Base-by-base conservation (phyloP, 305 asterid genomes). In the Rubia occidens region DNA sequence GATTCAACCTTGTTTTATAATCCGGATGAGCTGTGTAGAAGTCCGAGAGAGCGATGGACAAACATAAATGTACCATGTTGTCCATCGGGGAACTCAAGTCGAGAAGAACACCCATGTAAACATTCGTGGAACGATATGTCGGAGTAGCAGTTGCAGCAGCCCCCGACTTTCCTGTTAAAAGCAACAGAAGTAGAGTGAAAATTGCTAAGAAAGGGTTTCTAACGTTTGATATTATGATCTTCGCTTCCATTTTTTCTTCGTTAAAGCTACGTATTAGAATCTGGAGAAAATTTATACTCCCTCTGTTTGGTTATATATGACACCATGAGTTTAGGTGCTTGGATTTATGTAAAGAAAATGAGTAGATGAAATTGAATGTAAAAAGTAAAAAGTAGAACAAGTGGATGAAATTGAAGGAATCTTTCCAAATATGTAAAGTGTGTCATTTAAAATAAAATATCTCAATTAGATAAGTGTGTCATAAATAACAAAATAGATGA, bases 41-140 rank as follows among this genome's bases (percentile, higher is more conserved):
- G 64, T 87, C 90, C 11, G 76, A 66, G 20, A 79, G 68, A 20
- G 88, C 88, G 76, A 79, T 82, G 29, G 78, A 68, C 77, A 87
- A 79, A 79, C 90, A 85, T 11, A 68, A 17, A 32, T 32, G 37
- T 32, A 3, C 37, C 37, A 32, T 32, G 37, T 32, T 32, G 37
- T 32, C 37, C 37, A 32, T 32, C 3, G 37, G 37, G 37, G 37
- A 32, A 32, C 37, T 32, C 37, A 32, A 32, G 37, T 32, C 37
- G 4, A 32, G 37, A 32, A 32, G 37, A 2, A 32, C 37, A 32
- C 37, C 37, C 4, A 32, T 32, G 37, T 32, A 2, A 5, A 79
- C 68, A 11, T 18, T 9, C 17, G 21, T 51, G 3, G 54, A 53
- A 21, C 42, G 2, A 35, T 32, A 2, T 60, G 24, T 24, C 59